phyloP scores from a whole-genome alignment of 2,329 filamentous ascomycete species.

The Didymellaceae sp. region DNA sequence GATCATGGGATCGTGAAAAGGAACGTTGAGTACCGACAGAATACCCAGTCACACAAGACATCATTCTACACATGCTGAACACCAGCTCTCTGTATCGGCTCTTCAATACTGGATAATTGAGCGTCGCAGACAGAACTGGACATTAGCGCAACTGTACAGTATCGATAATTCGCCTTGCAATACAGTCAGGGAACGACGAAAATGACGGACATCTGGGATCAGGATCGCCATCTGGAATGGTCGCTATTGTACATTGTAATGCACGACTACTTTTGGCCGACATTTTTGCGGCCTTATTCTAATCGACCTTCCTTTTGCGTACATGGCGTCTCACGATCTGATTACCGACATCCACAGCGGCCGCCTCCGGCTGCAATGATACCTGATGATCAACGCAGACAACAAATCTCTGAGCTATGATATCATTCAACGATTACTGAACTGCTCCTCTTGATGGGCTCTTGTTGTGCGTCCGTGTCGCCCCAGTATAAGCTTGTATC shows the following conservation, averaged over 20 bases:
- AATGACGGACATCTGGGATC: slow-evolving; percentile 24
- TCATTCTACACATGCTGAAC: not conserved
- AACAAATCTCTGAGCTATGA: slow-evolving; percentile 6
- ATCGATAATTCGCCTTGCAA: slow-evolving; percentile 25
- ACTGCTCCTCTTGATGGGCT: not conserved
- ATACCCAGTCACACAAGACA: not conserved
- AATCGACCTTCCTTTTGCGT: slow-evolving; percentile 29
- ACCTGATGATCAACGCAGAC: slow-evolving; percentile 7
- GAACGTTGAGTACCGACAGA: not conserved
- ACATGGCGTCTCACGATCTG: slow-evolving; percentile 12
- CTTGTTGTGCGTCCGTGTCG: too few relatives aligned
- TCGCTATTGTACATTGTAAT: slow-evolving; percentile 21
- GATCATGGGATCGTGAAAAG: too few relatives aligned
- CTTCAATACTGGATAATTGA: slow-evolving; percentile 4
- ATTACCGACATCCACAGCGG: slow-evolving; percentile 18
- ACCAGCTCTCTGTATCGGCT: slow-evolving; percentile 1
- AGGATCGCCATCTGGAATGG: slow-evolving; percentile 25
- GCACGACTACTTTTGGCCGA: slow-evolving; percentile 19
- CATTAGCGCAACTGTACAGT: slow-evolving; percentile 30
- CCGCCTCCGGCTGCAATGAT: slow-evolving; percentile 15
- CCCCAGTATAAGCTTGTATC: too few relatives aligned
- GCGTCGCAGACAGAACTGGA: slow-evolving; percentile 1
- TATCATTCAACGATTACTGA: slow-evolving; percentile 4
- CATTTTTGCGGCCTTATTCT: slow-evolving; percentile 16
- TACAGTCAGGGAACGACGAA: slow-evolving; percentile 25